A percentile compares a stretch with the other conserved stretches of the same genome.
These are phyloP conservation scores for Chlorella sp. DNA, from an alignment of 139 green algal species.

Conservation along the genomic window DNA sequence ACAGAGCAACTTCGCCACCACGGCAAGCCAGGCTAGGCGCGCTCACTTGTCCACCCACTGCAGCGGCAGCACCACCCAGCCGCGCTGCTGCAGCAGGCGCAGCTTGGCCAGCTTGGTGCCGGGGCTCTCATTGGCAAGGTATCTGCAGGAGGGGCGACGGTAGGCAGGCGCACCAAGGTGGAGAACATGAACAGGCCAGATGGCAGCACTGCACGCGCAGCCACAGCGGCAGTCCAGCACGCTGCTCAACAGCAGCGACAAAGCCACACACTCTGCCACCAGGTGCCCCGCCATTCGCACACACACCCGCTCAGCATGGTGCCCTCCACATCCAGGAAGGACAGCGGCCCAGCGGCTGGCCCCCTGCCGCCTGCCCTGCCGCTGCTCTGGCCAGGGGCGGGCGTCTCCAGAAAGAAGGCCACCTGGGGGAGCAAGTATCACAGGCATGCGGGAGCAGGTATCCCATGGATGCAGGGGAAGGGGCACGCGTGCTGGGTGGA, in stretches of 20 bases:
- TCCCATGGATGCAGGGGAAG: too few relatives aligned
- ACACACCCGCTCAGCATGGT: slow-evolving; percentile 39
- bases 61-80: slow-evolving; percentile 40
- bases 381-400: neutral
- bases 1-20: neutral
- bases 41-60: slow-evolving; percentile 39
- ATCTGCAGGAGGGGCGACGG: slow-evolving; percentile 31
- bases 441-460: too few relatives aligned
- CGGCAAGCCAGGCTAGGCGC: neutral
- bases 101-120: slow-evolving; percentile 45
- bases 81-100: slow-evolving; percentile 43
- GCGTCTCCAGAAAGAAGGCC: slow-evolving; percentile 39
- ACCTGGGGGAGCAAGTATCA: too few relatives aligned
- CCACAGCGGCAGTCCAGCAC: too few relatives aligned
- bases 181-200: too few relatives aligned
- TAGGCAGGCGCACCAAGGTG: too few relatives aligned
- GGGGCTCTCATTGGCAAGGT: slow-evolving; percentile 45
- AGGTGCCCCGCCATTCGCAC: too few relatives aligned
- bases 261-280: too few relatives aligned
- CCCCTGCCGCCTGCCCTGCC: neutral
- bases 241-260: too few relatives aligned
- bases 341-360: neutral
- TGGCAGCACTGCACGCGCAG: too few relatives aligned
- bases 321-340: slow-evolving; percentile 19
- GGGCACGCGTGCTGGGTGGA: too few relatives aligned